phyloP scores from a whole-genome alignment of 306 rosid species.

The Cicer bijugum region DNA sequence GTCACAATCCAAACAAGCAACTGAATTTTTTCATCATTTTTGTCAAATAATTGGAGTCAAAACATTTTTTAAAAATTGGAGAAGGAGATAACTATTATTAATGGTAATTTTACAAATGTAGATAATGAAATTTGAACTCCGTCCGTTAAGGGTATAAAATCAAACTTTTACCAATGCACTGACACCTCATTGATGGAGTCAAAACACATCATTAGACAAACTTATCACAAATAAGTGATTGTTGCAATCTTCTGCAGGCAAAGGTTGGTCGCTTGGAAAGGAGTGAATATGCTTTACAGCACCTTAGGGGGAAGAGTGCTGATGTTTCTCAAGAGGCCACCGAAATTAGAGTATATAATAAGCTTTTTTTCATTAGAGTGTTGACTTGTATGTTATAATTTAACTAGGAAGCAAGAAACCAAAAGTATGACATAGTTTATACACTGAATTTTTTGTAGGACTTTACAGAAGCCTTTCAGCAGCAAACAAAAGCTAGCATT shows the following conservation, averaged over 20 bases:
- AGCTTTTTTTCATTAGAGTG: neutral
- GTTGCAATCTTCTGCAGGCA: constrained; percentile 61
- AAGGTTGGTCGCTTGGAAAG: constrained; percentile 58
- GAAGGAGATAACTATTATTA: no score
- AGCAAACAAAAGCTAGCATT: constrained; percentile 58
- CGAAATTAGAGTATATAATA: constrained; percentile 68
- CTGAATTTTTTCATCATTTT: constrained; percentile 13
- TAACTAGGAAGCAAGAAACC: neutral
- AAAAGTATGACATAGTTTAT: neutral
- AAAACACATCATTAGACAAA: neutral
- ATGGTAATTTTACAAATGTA: no score
- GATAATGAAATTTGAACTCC: no score
- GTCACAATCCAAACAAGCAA: neutral
- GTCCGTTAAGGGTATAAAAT: no score
- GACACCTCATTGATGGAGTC: no score
- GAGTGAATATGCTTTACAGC: constrained; percentile 67
- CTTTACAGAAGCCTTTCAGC: constrained; percentile 65
- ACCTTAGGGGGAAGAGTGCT: constrained; percentile 63
- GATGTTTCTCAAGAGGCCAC: constrained; percentile 69
- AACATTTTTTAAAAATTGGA: no score
- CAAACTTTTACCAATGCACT: no score
- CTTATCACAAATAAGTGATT: constrained; percentile 1
- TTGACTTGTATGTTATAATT: constrained; percentile 23
- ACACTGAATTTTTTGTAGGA: constrained; percentile 52
- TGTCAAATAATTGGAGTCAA: neutral